Base-by-base conservation (phyloP, 495 filamentous ascomycete species). In the Melanomma pulvis-pyrius region DNA sequence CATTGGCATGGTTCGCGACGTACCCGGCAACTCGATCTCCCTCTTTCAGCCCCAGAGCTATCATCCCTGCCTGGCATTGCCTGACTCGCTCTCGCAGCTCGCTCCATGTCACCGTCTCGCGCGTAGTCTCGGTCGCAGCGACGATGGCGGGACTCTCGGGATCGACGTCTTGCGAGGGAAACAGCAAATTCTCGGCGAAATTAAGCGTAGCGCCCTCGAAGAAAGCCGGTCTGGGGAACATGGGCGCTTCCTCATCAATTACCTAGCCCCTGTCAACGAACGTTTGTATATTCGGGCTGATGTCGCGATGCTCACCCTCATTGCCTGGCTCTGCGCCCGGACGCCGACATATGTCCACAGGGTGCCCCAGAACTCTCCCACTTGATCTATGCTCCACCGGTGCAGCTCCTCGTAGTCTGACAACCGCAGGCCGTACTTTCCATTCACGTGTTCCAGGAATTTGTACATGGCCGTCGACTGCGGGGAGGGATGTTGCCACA, bases 131-230 rank as follows among this genome's bases (percentile, higher is more conserved):
- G 12, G 90, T 93, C 6, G 82, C 90, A 39, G 86, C 87, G 69
- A 94, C 87, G 25, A 93, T 79, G 24, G 91, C 91, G 21, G 81
- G 71, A 2, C 76, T 74, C 59, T 86, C 78, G 52, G 87, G 84
- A 63, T 84, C 78, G 25, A 86, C 84, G 21, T 82, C 74, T 47
- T 80, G 81, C 15, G 80, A 77, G 5, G 93, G 92, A 73, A 86
- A 96, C 7, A 97, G 83, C 30, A 97, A 82, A 76, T 97, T 97
- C 79, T 96, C 90, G 24, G 92, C 92, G 75, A 96, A 96, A 73
- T 97, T 97, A 59, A 96, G 79, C 50, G 78, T 86, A 21, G 90
- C 86, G 7, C 88, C 89, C 44, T 84, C 75, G 74, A 96, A 98
- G 80, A 96, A 97, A 26, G 82, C 77, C 1, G 94, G 92, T 41